Evolutionary conservation across 306 rosid genomes (phyloP).

Genomic region (Vicia faba): DNA sequence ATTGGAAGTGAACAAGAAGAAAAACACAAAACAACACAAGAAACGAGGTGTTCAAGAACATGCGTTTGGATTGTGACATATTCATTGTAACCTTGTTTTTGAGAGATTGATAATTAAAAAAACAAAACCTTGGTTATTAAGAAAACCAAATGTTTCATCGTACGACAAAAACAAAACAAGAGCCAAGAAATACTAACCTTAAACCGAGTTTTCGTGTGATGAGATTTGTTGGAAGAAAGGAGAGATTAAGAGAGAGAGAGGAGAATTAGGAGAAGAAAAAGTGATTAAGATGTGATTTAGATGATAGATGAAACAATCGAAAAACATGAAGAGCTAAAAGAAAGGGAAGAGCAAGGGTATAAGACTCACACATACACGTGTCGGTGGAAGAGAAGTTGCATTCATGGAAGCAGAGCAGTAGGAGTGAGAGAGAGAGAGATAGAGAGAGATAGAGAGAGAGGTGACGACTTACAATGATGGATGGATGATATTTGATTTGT

Average conservation of each 20-base stretch:
- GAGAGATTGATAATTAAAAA: constrained; percentile 10
- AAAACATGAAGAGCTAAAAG: not conserved
- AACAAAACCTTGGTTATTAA: constrained; percentile 31
- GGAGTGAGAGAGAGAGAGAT: not conserved
- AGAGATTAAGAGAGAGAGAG: not conserved
- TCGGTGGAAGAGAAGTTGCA: constrained; percentile 11
- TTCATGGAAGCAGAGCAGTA: not conserved
- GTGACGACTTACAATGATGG: not conserved
- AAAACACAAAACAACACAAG: constrained; percentile 42
- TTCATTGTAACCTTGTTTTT: not conserved
- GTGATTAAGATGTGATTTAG: not conserved
- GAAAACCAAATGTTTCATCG: constrained; percentile 6
- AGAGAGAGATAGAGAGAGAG: not conserved
- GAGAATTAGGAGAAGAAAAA: not conserved
- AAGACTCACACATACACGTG: constrained; percentile 32
- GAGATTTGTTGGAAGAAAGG: not conserved
- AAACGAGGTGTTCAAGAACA: constrained; percentile 52
- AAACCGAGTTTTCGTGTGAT: not conserved
- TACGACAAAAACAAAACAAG: not conserved
- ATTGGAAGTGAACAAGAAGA: constrained; percentile 35
- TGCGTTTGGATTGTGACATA: constrained; percentile 30
- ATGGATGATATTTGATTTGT: not conserved
- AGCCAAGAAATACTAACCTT: constrained; percentile 11
- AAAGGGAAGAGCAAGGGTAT: not conserved
- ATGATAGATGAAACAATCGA: constrained; percentile 20